A percentile compares a stretch with the other conserved stretches of the same genome.
Conservation (phyloP, 345 rosid genomes). For the Turritis glabra region DNA sequence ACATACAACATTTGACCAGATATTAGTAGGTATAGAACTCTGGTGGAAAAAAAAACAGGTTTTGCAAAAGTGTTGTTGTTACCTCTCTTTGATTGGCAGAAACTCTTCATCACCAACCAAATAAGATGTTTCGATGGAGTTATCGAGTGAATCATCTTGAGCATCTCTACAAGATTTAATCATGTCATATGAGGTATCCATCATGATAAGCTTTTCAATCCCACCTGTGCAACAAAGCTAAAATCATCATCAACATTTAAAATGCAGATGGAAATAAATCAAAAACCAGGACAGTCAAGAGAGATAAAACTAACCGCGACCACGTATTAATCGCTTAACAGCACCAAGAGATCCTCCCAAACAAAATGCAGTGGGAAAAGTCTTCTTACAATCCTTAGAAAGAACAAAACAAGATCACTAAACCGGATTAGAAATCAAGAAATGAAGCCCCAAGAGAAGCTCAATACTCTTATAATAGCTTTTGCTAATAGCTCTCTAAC, state of each 20-base stretch:
- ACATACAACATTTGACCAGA: conserved; percentile 24
- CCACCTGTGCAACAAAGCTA: conserved; percentile 53
- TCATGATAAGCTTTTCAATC: conserved; percentile 83
- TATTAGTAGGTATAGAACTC: neutral
- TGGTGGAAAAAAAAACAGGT: neutral
- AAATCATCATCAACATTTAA: neutral
- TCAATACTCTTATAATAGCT: neutral
- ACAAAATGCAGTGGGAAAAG: conserved; percentile 77
- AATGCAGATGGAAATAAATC: neutral
- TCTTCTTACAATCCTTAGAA: conserved; percentile 81
- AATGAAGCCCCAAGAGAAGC: neutral
- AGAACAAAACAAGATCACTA: neutral
- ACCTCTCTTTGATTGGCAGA: conserved; percentile 89
- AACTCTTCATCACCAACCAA: conserved; percentile 93
- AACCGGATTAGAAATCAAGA: neutral
- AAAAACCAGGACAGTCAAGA: neutral
- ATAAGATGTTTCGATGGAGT: conserved; percentile 58
- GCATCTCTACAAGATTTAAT: conserved; percentile 64
- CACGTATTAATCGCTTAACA: conserved; percentile 51
- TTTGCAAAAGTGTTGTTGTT: neutral
- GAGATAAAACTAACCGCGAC: conserved; percentile 64
- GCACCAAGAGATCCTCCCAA: conserved; percentile 85
- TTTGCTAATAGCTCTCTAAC: neutral
- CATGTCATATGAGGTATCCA: conserved; percentile 92
- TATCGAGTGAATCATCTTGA: conserved; percentile 38